Base-by-base conservation (phyloP, 2,329 filamentous ascomycete genomes). In the Fusarium burgessii region DNA sequence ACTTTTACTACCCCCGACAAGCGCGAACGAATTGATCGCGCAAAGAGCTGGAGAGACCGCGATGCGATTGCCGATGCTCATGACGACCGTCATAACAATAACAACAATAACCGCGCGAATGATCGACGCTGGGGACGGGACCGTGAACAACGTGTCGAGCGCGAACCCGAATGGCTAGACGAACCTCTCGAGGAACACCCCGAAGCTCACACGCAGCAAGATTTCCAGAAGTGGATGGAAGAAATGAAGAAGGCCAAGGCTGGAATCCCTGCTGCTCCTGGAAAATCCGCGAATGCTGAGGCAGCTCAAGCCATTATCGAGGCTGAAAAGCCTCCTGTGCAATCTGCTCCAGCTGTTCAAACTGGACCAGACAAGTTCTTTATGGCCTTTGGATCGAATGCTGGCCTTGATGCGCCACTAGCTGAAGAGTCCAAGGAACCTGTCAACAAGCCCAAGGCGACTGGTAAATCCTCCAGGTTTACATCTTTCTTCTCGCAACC, bases 151-250 rank as follows among this genome's bases (percentile, higher is more conserved):
- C 87, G 88, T 62, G 82, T 87, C 71, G 94, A 97, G 78, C 90
- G 93, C 71, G 93, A 97, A 54, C 95, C 95, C 8, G 95, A 97
- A 80, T 97, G 95, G 95, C 86, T 97, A 80, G 94, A 97, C 77
- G 88, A 91, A 63, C 89, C 90, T 18, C 86, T 86, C 25, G 91
- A 92, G 63, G 91, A 93, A 55, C 89, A 91, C 75, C 84, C 88
- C 38, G 89, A 92, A 75, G 88, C 87, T 8, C 92, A 93, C 75
- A 97, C 94, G 2, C 91, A 93, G 76, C 94, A 97, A 77, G 95
- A 98, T 73, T 97, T 98, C 80, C 92, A 97, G 82, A 93, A 93
- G 73, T 98, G 95, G 90, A 97, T 97, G 86, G 93, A 97, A 75
- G 88, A 87, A 70, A 97, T 97, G 94, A 95, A 93, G 80, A 90